Evolutionary conservation across 1,139 yeast species (phyloP).

Genomic region (Hemisphaericaspora xylofermentans): DNA sequence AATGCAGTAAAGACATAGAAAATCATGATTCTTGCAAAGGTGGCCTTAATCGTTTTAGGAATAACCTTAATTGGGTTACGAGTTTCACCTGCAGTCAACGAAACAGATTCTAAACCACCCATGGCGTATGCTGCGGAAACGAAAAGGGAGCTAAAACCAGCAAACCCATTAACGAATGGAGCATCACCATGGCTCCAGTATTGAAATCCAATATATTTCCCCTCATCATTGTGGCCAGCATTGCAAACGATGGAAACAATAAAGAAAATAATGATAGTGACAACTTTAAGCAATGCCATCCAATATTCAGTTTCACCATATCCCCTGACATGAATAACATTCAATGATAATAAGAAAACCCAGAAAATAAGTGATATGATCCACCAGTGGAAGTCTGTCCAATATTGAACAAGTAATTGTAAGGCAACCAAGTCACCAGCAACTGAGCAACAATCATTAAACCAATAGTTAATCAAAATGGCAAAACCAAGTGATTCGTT

Average conservation of each 20-base stretch:
- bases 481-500: conserved; percentile 65
- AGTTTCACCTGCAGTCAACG: conserved; percentile 68
- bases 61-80: conserved; percentile 56
- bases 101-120: conserved; percentile 67
- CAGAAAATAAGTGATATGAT: conserved; percentile 58
- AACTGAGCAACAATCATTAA: conserved; percentile 61
- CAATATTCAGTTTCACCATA: conserved; percentile 46
- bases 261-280: conserved; percentile 41
- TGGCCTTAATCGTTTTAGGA: conserved; percentile 58
- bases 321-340: conserved; percentile 53
- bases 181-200: conserved; percentile 42
- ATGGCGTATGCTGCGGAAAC: conserved; percentile 64
- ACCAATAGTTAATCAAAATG: conserved; percentile 61
- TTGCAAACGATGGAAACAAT: conserved; percentile 38
- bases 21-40: conserved; percentile 50
- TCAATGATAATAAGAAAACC: conserved; percentile 51
- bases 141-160: conserved; percentile 39
- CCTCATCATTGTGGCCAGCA: conserved; percentile 32
- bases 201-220: conserved; percentile 40
- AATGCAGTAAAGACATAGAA: conserved; percentile 43
- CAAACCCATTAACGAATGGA: conserved; percentile 41
- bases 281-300: conserved; percentile 38
- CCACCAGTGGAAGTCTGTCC: conserved; percentile 63
- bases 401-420: conserved; percentile 57
- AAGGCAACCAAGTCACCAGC: conserved; percentile 63